Base-by-base conservation (phyloP, 1,139 yeast species). In the Diutina pseudorugosa region DNA sequence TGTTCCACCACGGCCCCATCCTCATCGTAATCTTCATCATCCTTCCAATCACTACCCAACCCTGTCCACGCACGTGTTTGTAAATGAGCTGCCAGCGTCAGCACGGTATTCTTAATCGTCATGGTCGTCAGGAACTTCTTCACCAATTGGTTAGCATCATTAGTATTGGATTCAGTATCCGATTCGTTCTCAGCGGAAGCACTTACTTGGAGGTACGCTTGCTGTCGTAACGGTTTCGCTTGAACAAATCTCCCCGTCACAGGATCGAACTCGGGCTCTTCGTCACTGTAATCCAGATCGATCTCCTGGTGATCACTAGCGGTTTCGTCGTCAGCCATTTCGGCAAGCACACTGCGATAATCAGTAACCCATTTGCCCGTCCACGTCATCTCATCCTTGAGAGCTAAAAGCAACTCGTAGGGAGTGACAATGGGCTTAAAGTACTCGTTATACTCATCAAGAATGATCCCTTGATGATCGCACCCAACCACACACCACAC, bases 401-500 rank as follows among this genome's bases (percentile, higher is more conserved):
- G 71, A 0, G 98, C 96, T 62, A 93, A 68, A 52, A 84, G 76
- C 52, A 94, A 71, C 65, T 93, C 99, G 65, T 87, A 93, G 0
- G 98, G 98, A 0, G 98, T 93, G 14, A 93, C 80, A 11, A 93
- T 85, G 1, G 98, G 98, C 65, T 85, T 89, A 69, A 81, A 89
- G 63, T 85, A 93, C 56, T 91, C 96, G 55, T 79, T 82, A 45
- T 70, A 71, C 55, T 83, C 82, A 64, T 90, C 95, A 30, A 91
- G 68, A 47, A 93, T 83, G 19, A 93, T 84, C 4, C 98, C 98
- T 54, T 95, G 93, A 60, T 90, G 90, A 16, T 95, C 91, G 66
- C 99, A 94, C 0, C 98, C 98, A 21, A 93, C 68, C 18, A 93
- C 80, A 62, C 95, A 91, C 98, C 98, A 93, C 27, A 87, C 76